phyloP scores from a whole-genome alignment of 768 basidiomycete genomes.

The Scleroderma citrinum region DNA sequence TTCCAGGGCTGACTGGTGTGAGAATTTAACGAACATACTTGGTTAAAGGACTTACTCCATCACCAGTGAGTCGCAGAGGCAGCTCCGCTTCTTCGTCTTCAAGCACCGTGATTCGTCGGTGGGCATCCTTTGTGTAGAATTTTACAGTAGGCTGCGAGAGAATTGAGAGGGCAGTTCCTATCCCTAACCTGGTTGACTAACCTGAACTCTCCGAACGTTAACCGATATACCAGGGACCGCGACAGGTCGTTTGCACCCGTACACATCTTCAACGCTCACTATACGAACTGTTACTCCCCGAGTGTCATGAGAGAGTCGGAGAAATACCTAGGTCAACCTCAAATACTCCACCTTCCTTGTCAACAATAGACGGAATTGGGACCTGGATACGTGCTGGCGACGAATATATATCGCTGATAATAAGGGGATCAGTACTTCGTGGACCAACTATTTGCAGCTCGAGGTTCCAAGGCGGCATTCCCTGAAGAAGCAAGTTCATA shows the following conservation, averaged over 20 bases:
- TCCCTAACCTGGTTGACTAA: slow-evolving; percentile 26
- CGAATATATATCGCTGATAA: slow-evolving; percentile 49
- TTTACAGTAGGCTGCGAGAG: slow-evolving; percentile 68
- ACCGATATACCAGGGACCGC: slow-evolving; percentile 75
- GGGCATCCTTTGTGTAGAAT: slow-evolving; percentile 67
- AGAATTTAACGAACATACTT: slow-evolving; percentile 2
- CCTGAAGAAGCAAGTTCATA: slow-evolving; percentile 38
- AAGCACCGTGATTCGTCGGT: slow-evolving; percentile 57
- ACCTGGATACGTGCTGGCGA: slow-evolving; percentile 52
- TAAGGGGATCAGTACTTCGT: slow-evolving; percentile 53
- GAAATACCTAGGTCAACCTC: slow-evolving; percentile 70
- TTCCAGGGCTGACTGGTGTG: slow-evolving; percentile 72
- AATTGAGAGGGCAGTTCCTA: background rate
- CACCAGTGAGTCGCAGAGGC: slow-evolving; percentile 84
- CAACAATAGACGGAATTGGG: slow-evolving; percentile 61
- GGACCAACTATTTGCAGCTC: slow-evolving; percentile 79
- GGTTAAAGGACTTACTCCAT: slow-evolving; percentile 55
- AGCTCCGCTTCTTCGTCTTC: slow-evolving; percentile 69
- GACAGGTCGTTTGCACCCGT: slow-evolving; percentile 76
- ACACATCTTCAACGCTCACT: slow-evolving; percentile 84
- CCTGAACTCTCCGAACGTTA: slow-evolving; percentile 78
- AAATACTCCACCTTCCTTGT: slow-evolving; percentile 66
- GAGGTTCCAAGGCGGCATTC: slow-evolving; percentile 86
- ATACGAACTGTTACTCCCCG: slow-evolving; percentile 11
- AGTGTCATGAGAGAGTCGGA: background rate